Evolutionary conservation across 352 stramenopile species (phyloP), one percentile per base, ranked within the genome.

Genomic region (Phytophthora pseudosyringae): DNA sequence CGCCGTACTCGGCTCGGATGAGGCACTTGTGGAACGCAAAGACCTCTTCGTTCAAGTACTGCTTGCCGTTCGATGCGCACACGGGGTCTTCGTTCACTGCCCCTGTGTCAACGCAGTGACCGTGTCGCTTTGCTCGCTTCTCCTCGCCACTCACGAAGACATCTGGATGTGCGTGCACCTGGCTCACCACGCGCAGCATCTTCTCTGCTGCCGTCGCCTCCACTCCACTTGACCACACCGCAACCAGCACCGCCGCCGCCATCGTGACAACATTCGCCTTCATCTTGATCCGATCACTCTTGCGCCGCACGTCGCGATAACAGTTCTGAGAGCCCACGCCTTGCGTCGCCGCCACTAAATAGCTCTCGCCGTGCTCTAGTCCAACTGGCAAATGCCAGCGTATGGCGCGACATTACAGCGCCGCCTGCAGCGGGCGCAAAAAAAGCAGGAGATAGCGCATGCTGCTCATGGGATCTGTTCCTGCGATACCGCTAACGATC

Each of bases 1-100:
- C 54, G 8, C 69, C 70, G 5, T 72, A 62, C 13, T 76, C 43
- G 21, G 66, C 47, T 21, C 62, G 36, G 18, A 71, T 66, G 13
- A 84, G 44, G 61, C 81, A 90, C 67, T 86, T 68, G 38, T 87
- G 67, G 62, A 83, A 90, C 44, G 52, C 32, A 38, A 88, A 81
- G 8, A 87, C 70, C n/a, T 81, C 80, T 39, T 60, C 41, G 59
- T 90, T 90, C 58, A 59, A 43, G 54, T 87, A 83, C 39, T 79
- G 60, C 47, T 65, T 77, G 61, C 81, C 81, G 54, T 88, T 81
- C 4, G 78, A 86, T 31, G 64, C 78, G 38, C 80, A 89, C 44
- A 88, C 78, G 12, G 67, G 74, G 8, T 74, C 66, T 13, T 76
- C 61, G 7, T 81, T 65, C 15, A 72, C 61, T 18, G 69, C 80